Conservation (phyloP, 2,329 filamentous ascomycete species). For the Aspergillus bombycis region DNA sequence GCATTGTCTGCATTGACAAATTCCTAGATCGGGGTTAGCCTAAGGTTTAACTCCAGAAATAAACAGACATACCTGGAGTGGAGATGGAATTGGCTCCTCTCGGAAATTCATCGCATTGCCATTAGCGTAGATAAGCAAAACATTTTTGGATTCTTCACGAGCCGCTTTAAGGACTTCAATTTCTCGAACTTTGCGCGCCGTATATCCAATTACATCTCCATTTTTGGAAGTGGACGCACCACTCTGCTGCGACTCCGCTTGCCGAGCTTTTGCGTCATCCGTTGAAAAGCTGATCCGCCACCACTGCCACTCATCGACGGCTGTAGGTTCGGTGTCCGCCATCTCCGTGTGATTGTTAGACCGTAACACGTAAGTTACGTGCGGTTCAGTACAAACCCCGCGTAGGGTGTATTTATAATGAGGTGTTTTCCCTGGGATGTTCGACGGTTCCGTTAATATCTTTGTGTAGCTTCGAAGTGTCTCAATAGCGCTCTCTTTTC, state of each 20-base stretch:
- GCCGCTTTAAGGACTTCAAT: conserved; percentile 59
- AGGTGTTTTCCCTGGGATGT: conserved; percentile 44
- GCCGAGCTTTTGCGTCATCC: conserved; percentile 43
- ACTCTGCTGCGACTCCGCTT: conserved; percentile 29
- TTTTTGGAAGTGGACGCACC: conserved; percentile 26
- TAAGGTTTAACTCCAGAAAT: not conserved
- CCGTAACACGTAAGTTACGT: conserved; percentile 60
- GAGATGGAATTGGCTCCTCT: conserved; percentile 34
- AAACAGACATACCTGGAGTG: conserved; percentile 39
- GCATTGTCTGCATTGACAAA: conserved; percentile 57
- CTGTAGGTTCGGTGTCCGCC: conserved; percentile 23
- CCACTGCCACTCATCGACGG: conserved; percentile 52
- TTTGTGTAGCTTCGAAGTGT: conserved; percentile 49
- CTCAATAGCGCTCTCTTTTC: conserved; percentile 45
- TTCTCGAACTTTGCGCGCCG: conserved; percentile 49
- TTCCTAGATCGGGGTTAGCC: conserved; percentile 32
- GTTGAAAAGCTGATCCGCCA: conserved; percentile 59
- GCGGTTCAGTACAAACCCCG: conserved; percentile 61
- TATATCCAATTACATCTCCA: conserved; percentile 44
- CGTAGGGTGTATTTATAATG: conserved; percentile 58
- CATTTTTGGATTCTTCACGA: conserved; percentile 54
- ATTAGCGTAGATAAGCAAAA: conserved; percentile 63
- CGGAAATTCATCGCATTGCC: conserved; percentile 47
- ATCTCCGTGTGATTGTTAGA: conserved; percentile 22
- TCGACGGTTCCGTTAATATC: conserved; percentile 50